Percentiles rank a stretch among this genome's conserved stretches.
Conservation (phyloP, 1,139 yeast species). For the Taphrina wiesneri region DNA sequence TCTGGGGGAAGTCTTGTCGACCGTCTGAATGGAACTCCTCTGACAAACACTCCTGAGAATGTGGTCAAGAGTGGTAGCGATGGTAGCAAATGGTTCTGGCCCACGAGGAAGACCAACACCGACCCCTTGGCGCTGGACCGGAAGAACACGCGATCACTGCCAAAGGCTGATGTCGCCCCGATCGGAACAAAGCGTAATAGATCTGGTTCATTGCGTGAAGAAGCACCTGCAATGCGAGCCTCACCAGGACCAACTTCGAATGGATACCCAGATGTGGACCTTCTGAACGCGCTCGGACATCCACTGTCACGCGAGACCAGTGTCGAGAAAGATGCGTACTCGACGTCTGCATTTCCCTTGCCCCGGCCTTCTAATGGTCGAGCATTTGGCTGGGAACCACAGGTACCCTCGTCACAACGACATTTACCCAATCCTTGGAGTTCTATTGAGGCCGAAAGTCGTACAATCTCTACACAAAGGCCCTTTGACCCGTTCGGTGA, state of each 20-base stretch:
- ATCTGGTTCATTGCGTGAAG: slow-evolving; percentile 23
- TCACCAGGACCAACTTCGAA: background rate
- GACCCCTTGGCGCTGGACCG: slow-evolving; percentile 30
- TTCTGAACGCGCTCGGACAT: background rate
- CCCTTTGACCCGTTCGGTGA: slow-evolving; percentile 18
- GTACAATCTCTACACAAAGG: background rate
- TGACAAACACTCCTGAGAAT: background rate
- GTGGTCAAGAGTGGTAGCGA: background rate
- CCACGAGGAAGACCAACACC: background rate
- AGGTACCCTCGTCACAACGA: slow-evolving; percentile 7
- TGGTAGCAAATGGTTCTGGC: slow-evolving; percentile 29
- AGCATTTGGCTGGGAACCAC: slow-evolving; percentile 25
- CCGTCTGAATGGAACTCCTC: slow-evolving; percentile 24
- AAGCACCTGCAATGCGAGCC: background rate
- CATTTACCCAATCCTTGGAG: slow-evolving; percentile 19
- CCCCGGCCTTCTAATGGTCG: slow-evolving; percentile 21
- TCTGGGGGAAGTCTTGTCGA: slow-evolving; percentile 22
- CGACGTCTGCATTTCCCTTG: slow-evolving; percentile 14
- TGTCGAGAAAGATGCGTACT: slow-evolving; percentile 11
- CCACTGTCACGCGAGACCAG: slow-evolving; percentile 3
- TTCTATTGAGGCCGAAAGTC: background rate
- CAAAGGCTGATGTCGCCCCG: slow-evolving; percentile 32
- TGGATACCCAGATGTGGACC: slow-evolving; percentile 14
- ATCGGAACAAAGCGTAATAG: slow-evolving; percentile 28
- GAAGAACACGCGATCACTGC: slow-evolving; percentile 23